Percentiles rank a stretch among this genome's conserved stretches.
These are phyloP conservation scores for Stephania japonica DNA, from an alignment of 164 flowering plant genomes.

Conservation along the genomic window DNA sequence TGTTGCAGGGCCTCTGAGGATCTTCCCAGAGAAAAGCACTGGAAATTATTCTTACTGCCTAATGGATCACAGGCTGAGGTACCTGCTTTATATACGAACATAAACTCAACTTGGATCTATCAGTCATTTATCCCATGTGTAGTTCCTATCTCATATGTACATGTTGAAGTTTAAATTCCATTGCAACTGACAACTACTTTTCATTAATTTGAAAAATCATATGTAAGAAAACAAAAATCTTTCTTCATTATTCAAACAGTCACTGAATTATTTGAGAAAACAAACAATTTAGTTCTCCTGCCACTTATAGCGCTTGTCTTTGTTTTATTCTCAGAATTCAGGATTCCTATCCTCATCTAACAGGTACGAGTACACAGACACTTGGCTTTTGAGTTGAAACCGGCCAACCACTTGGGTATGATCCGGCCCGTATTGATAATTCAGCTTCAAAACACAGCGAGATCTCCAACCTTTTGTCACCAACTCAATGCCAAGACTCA, in stretches of 20 bases:
- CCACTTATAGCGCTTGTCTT: conserved; percentile 2
- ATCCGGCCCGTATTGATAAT: too few relatives aligned
- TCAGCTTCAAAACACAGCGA: background rate
- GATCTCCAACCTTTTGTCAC: background rate
- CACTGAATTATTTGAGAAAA: background rate
- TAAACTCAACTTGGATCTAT: conserved; percentile 73
- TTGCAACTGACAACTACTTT: background rate
- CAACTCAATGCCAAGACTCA: background rate
- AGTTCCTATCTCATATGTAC: conserved; percentile 4
- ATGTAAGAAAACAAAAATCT: too few relatives aligned
- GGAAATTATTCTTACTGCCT: background rate
- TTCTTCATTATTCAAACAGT: background rate
- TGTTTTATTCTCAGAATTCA: conserved; percentile 4
- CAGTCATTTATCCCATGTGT: conserved; percentile 59
- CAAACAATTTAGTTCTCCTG: background rate
- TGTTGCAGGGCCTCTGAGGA: background rate
- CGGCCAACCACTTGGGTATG: too few relatives aligned
- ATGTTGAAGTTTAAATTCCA: background rate
- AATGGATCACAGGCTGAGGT: background rate
- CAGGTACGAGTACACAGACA: background rate
- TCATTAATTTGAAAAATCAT: background rate
- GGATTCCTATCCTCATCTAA: conserved; percentile 12
- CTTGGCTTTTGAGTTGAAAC: background rate
- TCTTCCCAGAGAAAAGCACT: background rate
- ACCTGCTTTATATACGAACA: background rate